Conservation (phyloP, 495 filamentous ascomycete species). For the Xylaria venustula region DNA sequence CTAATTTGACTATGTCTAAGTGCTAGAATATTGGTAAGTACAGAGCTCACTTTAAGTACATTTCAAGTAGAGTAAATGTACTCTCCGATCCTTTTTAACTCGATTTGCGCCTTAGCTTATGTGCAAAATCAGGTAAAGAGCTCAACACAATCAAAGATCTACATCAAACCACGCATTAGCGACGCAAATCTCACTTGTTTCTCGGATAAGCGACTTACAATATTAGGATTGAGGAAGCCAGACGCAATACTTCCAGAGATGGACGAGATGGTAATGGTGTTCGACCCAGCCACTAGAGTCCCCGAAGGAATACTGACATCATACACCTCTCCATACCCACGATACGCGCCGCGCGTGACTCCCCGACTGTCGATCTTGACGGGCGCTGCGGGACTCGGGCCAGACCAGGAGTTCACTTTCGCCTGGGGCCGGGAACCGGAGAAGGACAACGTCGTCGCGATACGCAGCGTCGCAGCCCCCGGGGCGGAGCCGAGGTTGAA, state of each 20-base stretch:
- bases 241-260: slow-evolving; percentile 57
- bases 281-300: slow-evolving; percentile 55
- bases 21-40: too few species aligned
- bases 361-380: slow-evolving; percentile 63
- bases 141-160: slow-evolving; percentile 60
- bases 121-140: slow-evolving; percentile 42
- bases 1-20: too few species aligned
- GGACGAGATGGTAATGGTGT: slow-evolving; percentile 62
- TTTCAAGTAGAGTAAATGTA: too few species aligned
- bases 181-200: neutral
- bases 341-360: slow-evolving; percentile 63
- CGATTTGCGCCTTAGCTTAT: neutral
- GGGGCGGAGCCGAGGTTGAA: slow-evolving; percentile 53
- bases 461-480: slow-evolving; percentile 56
- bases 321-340: slow-evolving; percentile 62
- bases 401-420: slow-evolving; percentile 51
- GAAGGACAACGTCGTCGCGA: slow-evolving; percentile 64
- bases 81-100: neutral
- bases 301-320: slow-evolving; percentile 54
- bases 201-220: slow-evolving; percentile 45
- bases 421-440: slow-evolving; percentile 51
- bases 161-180: neutral
- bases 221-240: slow-evolving; percentile 57
- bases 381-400: slow-evolving; percentile 51
- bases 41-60: too few species aligned